Percentiles rank a stretch among this genome's conserved stretches.
These are phyloP conservation scores for Blastobotrys petasosporus DNA, from an alignment of 1,139 yeast species.

Conservation along the genomic window DNA sequence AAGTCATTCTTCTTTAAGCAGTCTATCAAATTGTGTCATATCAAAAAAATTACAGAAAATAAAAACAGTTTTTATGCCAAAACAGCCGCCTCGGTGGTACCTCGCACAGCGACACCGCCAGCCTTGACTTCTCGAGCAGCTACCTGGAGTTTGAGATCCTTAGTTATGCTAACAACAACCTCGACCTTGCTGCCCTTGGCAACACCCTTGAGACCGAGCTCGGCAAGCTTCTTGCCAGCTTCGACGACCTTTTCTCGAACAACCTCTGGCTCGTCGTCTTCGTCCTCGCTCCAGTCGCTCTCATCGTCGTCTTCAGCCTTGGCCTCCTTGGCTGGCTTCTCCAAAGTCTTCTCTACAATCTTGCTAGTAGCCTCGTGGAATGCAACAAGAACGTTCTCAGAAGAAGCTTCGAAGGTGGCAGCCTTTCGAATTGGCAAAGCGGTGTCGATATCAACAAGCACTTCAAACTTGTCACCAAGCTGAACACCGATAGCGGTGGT, in stretches of 20 bases:
- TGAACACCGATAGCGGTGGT: constrained; percentile 80
- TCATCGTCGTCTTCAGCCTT: constrained; percentile 52
- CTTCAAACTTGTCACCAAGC: constrained; percentile 60
- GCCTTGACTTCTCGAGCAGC: constrained; percentile 77
- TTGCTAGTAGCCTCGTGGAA: constrained; percentile 82
- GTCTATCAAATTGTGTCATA: not conserved
- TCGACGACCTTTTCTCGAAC: constrained; percentile 65
- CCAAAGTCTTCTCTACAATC: constrained; percentile 62
- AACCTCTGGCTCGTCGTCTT: constrained; percentile 71
- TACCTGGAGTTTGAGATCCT: constrained; percentile 75
- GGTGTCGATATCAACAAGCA: constrained; percentile 77
- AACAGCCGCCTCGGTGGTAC: constrained; percentile 25
- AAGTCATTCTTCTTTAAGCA: not conserved
- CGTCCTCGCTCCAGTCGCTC: constrained; percentile 45
- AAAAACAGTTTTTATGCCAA: constrained; percentile 12
- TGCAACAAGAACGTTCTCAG: constrained; percentile 59
- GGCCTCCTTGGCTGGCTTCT: constrained; percentile 45
- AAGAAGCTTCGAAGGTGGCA: constrained; percentile 52
- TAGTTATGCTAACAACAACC: constrained; percentile 75
- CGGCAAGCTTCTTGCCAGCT: constrained; percentile 72
- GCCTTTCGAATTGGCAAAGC: constrained; percentile 88
- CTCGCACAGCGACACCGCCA: constrained; percentile 42
- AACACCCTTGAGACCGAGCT: constrained; percentile 68
- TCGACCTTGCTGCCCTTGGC: constrained; percentile 66
- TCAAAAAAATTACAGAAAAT: constrained; percentile 1